Base-by-base conservation (phyloP, 345 rosid genomes). In the Adansonia digitata region DNA sequence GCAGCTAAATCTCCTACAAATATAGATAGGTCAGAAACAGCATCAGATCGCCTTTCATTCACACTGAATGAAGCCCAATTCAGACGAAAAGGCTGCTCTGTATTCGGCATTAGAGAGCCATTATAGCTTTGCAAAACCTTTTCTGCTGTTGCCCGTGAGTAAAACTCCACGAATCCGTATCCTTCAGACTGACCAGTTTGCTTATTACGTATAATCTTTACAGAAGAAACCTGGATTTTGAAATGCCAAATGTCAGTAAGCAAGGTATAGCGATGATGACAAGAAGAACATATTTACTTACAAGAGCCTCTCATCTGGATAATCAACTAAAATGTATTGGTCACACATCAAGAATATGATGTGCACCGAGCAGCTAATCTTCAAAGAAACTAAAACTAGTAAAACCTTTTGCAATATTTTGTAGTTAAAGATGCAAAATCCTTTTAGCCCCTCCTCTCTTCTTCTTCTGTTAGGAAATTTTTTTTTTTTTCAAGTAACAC, bases 1-100 rank as follows among this genome's bases (percentile, higher is more conserved):
- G 96, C 86, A 74, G 98, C 94, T 83, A 95, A 85, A 79, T 95
- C 98, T 56, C 99, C 99, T 26, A 95, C 99, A 84, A 92, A 95
- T 65, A 91, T 82, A 3, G 99, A 95, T 27, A 89, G 90, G 79
- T 95, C 98, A 35, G 94, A 88, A 81, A 88, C 89, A 31, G 82
- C 40, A 7, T 95, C 99, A 0, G 90, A 71, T 82, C 92, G 89
- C 74, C 90, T 92, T 29, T 92, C 95, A 78, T 88, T 92, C 11
- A 91, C 86, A 59, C 92, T 87, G 79, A 92, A 92, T 75, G 94
- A 84, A 49, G 99, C 99, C 98, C 98, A 95, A 83, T 95, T 95
- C 60, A 92, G 81, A 62, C 97, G 94, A 85, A 95, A 95, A n/a
- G 88, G 87, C 68, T 91, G 98, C 10, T 95, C 97, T 1, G 96